Percentiles rank a stretch among this genome's conserved stretches.
Conservation (phyloP, 108 stramenopile species). For the Licmophora abbreviata region DNA sequence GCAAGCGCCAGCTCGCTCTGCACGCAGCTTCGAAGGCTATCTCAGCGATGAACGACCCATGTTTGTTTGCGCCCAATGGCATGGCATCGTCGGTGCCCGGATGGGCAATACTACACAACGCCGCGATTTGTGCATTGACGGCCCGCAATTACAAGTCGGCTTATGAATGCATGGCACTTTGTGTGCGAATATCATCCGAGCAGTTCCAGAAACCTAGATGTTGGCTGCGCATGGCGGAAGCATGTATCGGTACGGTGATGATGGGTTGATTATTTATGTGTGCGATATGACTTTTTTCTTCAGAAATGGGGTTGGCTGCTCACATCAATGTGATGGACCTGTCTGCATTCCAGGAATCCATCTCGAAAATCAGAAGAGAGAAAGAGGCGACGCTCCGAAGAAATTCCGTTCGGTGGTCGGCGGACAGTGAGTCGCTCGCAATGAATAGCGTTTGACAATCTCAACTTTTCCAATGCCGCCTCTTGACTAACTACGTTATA, state of each 20-base stretch:
- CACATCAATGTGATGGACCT: too few species aligned
- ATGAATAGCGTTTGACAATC: too few species aligned
- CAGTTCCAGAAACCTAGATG: slow-evolving; percentile 26
- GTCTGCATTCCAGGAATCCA: too few species aligned
- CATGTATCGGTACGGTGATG: slow-evolving; percentile 47
- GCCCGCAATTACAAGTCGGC: slow-evolving; percentile 42
- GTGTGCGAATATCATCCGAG: slow-evolving; percentile 20
- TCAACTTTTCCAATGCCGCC: too few species aligned
- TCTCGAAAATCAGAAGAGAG: too few species aligned
- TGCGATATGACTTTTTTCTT: neutral
- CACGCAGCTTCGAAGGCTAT: slow-evolving; percentile 63
- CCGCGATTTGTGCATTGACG: slow-evolving; percentile 59
- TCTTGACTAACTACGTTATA: too few species aligned
- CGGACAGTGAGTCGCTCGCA: too few species aligned
- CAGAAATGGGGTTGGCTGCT: too few species aligned
- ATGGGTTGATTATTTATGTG: neutral
- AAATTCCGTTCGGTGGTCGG: too few species aligned
- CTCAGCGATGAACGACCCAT: slow-evolving; percentile 6
- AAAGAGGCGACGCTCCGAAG: too few species aligned
- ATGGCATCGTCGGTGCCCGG: slow-evolving; percentile 39
- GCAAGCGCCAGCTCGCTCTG: slow-evolving; percentile 58
- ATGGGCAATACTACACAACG: slow-evolving; percentile 53
- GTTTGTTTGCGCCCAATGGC: slow-evolving; percentile 50
- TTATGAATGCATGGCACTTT: slow-evolving; percentile 62
- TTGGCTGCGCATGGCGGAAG: slow-evolving; percentile 79